Base-by-base conservation (phyloP, 2,329 filamentous ascomycete genomes). In the Paramyrothecium sp. region DNA sequence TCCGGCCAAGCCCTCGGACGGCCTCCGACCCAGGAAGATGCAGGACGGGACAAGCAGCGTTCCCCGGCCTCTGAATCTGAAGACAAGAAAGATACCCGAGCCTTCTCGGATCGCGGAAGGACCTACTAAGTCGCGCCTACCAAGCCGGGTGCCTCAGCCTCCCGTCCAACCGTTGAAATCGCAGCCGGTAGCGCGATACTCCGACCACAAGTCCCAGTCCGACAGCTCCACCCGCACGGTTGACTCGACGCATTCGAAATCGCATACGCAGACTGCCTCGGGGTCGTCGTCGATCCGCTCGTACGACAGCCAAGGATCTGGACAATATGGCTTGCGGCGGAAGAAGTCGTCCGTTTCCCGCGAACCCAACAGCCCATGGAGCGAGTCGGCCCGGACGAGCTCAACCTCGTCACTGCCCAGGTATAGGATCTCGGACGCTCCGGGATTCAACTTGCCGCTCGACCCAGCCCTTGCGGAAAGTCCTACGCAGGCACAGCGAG, bases 331-430 rank as follows among this genome's bases (percentile, higher is more conserved):
- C 10, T 67, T 84, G 51, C 74, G 79, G 61, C 77, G 78, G 62
- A 85, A 84, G 65, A 76, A 78, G 56, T 79, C 81, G 16, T 76
- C 75, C 12, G 67, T 80, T 44, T 71, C 78, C 2, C 73, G 75
- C 56, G 74, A 79, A 21, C 60, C 68, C 7, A 62, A 65, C 20
- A 71, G 64, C 41, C 56, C 62, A 10, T 72, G 67, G 13, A 72
- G 67, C 47, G 72, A 74, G 30, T 71, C 75, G 22, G 68, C 65
- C 41, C 76, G 75, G 55, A 75, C 73, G 12, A 71, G 67, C 57
- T 78, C 78, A 2, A 76, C 77, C 3, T 78, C 78, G 2, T 80
- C 79, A 1, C 71, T 73, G 21, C 68, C 74, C 11, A 76, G 69
- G 30, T 73, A 73, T 0, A 73, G 72, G 21, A 67, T 65, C 3